phyloP scores from a whole-genome alignment of 2,329 filamentous ascomycete species.

The Setomelanomma holmii region DNA sequence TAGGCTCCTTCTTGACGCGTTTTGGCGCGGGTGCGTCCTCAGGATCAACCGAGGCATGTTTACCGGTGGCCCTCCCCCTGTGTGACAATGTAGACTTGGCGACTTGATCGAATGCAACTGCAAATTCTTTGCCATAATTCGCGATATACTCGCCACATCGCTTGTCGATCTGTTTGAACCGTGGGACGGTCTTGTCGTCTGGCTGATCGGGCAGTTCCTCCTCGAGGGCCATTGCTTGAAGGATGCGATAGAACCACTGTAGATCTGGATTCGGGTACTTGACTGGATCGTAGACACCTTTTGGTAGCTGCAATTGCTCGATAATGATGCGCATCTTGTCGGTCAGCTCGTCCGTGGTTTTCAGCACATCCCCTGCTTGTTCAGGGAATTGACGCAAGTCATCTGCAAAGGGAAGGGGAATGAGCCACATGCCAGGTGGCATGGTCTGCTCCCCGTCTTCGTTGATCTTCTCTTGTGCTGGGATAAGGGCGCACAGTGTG shows the following conservation, averaged over 20 bases:
- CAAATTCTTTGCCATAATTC: constrained; percentile 76
- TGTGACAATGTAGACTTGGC: constrained; percentile 50
- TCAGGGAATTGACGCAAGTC: constrained; percentile 81
- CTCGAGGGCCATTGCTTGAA: constrained; percentile 89
- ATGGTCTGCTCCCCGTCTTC: constrained; percentile 71
- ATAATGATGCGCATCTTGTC: constrained; percentile 84
- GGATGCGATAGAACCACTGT: constrained; percentile 96
- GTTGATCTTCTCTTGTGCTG: constrained; percentile 71
- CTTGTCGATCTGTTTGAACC: constrained; percentile 85
- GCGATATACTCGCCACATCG: constrained; percentile 79
- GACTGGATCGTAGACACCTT: constrained; percentile 79
- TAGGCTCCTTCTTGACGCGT: constrained; percentile 36
- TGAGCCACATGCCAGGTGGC: constrained; percentile 86
- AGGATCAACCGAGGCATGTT: constrained; percentile 51
- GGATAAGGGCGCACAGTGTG: constrained; percentile 79
- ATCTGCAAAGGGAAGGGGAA: constrained; percentile 86
- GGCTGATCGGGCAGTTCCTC: constrained; percentile 81
- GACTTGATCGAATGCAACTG: constrained; percentile 60
- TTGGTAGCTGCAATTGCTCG: constrained; percentile 87
- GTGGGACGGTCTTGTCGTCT: constrained; percentile 83
- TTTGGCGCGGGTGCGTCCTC: constrained; percentile 31
- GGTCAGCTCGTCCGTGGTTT: constrained; percentile 70
- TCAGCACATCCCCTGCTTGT: constrained; percentile 54
- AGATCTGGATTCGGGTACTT: constrained; percentile 92
- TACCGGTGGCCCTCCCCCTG: constrained; percentile 46